Conservation (phyloP, 345 rosid species). For the Gossypium thurberi region DNA sequence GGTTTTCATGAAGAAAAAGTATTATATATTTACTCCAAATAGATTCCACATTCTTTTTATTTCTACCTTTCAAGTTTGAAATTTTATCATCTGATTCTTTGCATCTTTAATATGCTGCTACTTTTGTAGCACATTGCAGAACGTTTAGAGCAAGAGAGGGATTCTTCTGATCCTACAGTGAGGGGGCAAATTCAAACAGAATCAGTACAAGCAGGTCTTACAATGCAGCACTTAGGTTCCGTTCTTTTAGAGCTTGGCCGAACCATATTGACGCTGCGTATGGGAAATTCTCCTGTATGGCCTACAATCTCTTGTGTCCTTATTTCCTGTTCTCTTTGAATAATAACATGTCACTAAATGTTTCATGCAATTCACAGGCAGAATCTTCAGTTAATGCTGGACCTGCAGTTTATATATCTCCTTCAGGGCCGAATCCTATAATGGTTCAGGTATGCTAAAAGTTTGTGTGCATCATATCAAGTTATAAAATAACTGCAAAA, state of each 20-base stretch:
- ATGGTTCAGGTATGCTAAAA: constrained; percentile 78
- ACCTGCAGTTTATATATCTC: constrained; percentile 87
- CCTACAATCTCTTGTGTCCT: background rate
- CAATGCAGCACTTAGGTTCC: constrained; percentile 86
- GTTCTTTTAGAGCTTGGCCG: constrained; percentile 96
- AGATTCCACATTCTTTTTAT: background rate
- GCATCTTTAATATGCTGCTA: constrained; percentile 45
- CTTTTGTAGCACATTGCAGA: constrained; percentile 79
- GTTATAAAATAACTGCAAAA: background rate
- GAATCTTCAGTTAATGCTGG: constrained; percentile 75
- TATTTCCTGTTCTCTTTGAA: background rate
- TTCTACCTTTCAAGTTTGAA: background rate
- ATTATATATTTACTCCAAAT: background rate
- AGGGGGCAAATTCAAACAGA: constrained; percentile 80
- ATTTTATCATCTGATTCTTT: constrained; percentile 34
- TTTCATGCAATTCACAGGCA: constrained; percentile 39
- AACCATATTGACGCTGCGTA: constrained; percentile 63
- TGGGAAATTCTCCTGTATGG: constrained; percentile 78
- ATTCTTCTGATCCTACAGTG: constrained; percentile 49
- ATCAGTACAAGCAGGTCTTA: constrained; percentile 57
- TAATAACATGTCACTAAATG: background rate
- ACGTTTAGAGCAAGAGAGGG: constrained; percentile 65
- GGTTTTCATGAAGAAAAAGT: background rate
- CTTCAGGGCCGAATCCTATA: constrained; percentile 87
- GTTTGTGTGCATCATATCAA: background rate